Evolutionary conservation across 139 green algal genomes (phyloP), one percentile per base, ranked within the genome.

Genomic region (Chlorella vulgaris): DNA sequence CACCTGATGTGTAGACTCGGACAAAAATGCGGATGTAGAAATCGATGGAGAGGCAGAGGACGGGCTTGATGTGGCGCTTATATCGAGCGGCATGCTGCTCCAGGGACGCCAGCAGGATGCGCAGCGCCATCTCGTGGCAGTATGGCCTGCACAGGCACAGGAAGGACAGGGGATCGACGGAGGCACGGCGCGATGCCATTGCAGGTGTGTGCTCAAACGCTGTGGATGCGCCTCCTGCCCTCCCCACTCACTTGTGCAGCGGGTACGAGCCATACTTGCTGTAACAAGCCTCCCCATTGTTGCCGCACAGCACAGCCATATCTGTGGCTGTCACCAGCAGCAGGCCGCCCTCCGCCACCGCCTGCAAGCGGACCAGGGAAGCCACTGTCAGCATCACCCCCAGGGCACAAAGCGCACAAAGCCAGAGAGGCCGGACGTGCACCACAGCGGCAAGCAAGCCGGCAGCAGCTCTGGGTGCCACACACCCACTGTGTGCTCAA

Each of bases 11-110:
- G 91, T 93, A 95, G 7, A 99, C 86, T 22, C 94, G 90, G 66
- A 99, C 92, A 85, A 98, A 98, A 15, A 99, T 86, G 21, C 97
- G 93, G 26, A 98, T 83, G 83, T 99, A 99, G 78, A 99, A 99
- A 85, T 99, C 96, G 51, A 99, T 92, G 36, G 88, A 95, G 2
- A 98, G 69, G 0, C 87, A 95, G 31, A 99, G 81, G 76, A 99
- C 76, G 0, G 97, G 97, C 31, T 92, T 87, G 74, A 99, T 98
- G 90, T 96, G 83, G 2, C 94, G 90, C 91, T 97, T 98, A 87
- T 98, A 93, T 35, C 94, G 77, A n/a, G 91, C 91, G 21, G 90
- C 91, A 50, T 96, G 91, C n/a, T 78, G 76, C 85, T 98, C 90
- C 5, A 99, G 92, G 83, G 88, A 94, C 1, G 86, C 89, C 55